A percentile compares a stretch with the other conserved stretches of the same genome.
Evolutionary conservation across 1,139 yeast genomes (phyloP).

Genomic region (Kodamaea sp.): DNA sequence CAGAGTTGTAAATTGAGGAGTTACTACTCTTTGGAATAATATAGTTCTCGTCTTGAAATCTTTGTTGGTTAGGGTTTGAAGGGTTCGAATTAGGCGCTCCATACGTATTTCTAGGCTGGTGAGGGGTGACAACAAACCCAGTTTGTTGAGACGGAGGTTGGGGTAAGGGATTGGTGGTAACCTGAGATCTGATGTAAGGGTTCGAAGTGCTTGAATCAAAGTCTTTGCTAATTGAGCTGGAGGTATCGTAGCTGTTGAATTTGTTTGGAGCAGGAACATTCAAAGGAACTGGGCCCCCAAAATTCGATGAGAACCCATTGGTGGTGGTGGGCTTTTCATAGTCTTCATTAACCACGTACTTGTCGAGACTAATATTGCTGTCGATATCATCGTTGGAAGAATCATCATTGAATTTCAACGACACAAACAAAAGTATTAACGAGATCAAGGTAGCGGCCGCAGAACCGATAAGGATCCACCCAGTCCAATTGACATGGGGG

Average conservation of each 20-base stretch:
- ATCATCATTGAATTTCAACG: constrained; percentile 19
- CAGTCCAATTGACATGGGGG: constrained; percentile 67
- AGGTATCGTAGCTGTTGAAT: constrained; percentile 5
- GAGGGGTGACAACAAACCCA: constrained; percentile 4
- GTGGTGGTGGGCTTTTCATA: constrained; percentile 3
- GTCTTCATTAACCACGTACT: constrained; percentile 1
- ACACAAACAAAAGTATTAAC: constrained; percentile 26
- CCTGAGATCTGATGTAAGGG: constrained; percentile 1
- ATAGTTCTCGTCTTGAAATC: neutral
- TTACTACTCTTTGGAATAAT: constrained; percentile 13
- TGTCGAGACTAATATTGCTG: constrained; percentile 6
- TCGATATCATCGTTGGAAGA: constrained; percentile 7
- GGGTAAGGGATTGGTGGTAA: neutral
- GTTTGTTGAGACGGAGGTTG: constrained; percentile 1
- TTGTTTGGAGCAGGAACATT: constrained; percentile 6
- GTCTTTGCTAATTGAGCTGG: constrained; percentile 9
- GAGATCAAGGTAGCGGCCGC: constrained; percentile 55
- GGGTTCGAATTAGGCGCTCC: constrained; percentile 1
- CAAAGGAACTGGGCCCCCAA: constrained; percentile 6
- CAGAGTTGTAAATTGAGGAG: constrained; percentile 33
- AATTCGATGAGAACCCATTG: constrained; percentile 4
- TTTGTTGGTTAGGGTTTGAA: neutral
- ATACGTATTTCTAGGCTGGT: constrained; percentile 4
- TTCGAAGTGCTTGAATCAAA: constrained; percentile 5
- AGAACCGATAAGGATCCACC: constrained; percentile 69